Evolutionary conservation across 2,329 filamentous ascomycete genomes (phyloP).

Genomic region (Alternaria burnsii): DNA sequence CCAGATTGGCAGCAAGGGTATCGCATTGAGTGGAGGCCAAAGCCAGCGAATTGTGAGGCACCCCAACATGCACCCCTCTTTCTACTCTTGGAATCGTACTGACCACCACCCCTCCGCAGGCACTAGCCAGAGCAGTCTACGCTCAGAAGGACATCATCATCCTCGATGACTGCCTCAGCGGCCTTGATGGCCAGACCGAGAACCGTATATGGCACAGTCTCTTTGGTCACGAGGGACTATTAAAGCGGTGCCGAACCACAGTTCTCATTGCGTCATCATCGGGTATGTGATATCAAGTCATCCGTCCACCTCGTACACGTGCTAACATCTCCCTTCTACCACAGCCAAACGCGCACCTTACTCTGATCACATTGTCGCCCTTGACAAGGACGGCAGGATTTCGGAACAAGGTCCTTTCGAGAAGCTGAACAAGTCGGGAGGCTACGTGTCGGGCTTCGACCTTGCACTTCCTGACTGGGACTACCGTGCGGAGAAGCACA

Average conservation of each 20-base stretch:
- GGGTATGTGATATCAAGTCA: conserved; percentile 22
- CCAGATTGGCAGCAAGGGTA: conserved; percentile 60
- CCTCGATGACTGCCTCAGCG: conserved; percentile 62
- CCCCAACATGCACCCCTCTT: conserved; percentile 25
- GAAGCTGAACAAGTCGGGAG: conserved; percentile 42
- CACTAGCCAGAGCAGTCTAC: conserved; percentile 64
- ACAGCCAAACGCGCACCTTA: conserved; percentile 46
- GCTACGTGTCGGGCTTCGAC: conserved; percentile 49
- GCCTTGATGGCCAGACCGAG: conserved; percentile 60
- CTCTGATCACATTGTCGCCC: conserved; percentile 55
- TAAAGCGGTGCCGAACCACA: conserved; percentile 51
- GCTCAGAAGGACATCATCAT: conserved; percentile 58
- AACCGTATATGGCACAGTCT: conserved; percentile 59
- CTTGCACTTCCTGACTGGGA: conserved; percentile 43
- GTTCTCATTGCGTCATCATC: conserved; percentile 48
- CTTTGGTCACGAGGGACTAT: conserved; percentile 57
- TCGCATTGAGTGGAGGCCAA: conserved; percentile 62
- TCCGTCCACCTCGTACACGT: not conserved
- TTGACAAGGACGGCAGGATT: conserved; percentile 48
- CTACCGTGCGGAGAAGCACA: conserved; percentile 39
- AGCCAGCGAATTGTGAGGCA: conserved; percentile 58
- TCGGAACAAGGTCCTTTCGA: conserved; percentile 54
- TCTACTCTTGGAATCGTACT: conserved; percentile 14
- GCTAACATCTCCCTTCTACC: conserved; percentile 8
- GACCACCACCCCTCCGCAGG: conserved; percentile 30